Evolutionary conservation across 2,329 filamentous ascomycete species (phyloP), one percentile per base, ranked within the genome.

Genomic region (Arthrobotrys musiformis): DNA sequence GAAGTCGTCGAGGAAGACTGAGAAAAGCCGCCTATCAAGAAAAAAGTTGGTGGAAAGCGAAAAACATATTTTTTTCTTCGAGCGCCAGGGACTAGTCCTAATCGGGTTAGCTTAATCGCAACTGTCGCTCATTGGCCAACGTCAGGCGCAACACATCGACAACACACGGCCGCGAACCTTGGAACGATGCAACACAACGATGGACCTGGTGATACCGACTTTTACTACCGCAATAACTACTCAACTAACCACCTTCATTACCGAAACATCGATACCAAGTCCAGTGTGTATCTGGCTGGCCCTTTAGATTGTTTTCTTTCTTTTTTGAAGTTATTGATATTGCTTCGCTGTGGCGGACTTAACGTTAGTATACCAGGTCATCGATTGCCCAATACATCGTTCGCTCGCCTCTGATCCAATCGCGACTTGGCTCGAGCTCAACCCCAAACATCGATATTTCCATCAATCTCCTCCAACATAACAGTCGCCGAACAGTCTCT

Each of bases 31-130:
- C 35, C 64, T 76, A 70, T 75, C 70, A 46, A 48, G 19, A 60
- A 60, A 66, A 76, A 70, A 70, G 66, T 40, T 44, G 52, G 40
- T 48, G 66, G 44, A 64, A 48, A 50, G 60, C 69, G 58, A 72
- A 66, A 73, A 70, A 33, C 37, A 26, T 17, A 58, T 75, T 75
- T 69, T 75, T 62, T 56, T 76, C 35, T 15, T 68, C 28, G 50
- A 70, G 72, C 72, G 72, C 70, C 64, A 61, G 48, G 22, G 8
- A 24, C 72, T 60, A 76, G 35, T 69, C 64, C 64, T 1, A 40
- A 70, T 33, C 2, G 0, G 72, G 72, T 28, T 76, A 76, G 64
- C 2, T 4, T 4, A n/a, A 52, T 40, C 48, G 30, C 58, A 64
- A 6, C 22, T 17, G 7, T 24, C 64, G 40, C 64, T 76, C 58